These are phyloP conservation scores for Physcomitrium patens DNA, from an alignment of 225 moss, liverwort and hornwort genomes.

Conservation along the genomic window DNA sequence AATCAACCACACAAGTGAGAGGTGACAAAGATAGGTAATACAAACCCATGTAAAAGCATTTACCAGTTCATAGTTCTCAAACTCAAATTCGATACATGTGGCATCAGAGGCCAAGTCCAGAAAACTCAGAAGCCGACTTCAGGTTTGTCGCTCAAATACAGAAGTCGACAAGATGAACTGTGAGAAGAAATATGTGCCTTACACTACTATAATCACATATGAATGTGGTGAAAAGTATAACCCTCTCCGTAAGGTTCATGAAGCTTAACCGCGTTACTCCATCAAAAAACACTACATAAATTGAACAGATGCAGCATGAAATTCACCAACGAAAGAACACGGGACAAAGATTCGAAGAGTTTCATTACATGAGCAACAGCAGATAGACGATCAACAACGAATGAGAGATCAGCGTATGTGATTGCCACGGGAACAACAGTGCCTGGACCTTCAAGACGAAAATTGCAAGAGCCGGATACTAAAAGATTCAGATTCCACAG, in stretches of 20 bases:
- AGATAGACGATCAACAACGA: constrained; percentile 16
- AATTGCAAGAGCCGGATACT: constrained; percentile 13
- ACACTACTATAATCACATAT: constrained; percentile 1
- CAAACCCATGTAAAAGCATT: constrained; percentile 8
- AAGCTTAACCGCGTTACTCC: not conserved
- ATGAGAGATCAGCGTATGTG: constrained; percentile 14
- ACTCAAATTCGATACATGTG: not conserved
- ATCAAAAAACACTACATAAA: not conserved
- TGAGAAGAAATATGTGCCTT: not conserved
- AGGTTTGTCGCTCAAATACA: constrained; percentile 15
- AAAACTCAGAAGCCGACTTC: constrained; percentile 23
- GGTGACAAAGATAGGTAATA: constrained; percentile 1
- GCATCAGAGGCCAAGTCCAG: constrained; percentile 16
- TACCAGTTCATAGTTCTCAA: constrained; percentile 13
- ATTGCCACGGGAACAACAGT: constrained; percentile 26
- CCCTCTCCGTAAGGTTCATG: not conserved
- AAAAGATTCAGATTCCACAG: constrained; percentile 13
- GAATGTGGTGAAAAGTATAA: not conserved
- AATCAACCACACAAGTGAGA: constrained; percentile 4
- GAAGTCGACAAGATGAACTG: not conserved
- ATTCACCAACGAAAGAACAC: not conserved
- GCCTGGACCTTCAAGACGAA: not conserved
- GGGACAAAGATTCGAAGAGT: not conserved
- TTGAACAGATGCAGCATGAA: not conserved
- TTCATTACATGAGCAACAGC: not conserved